Evolutionary conservation across 192 early-diverging fungal species (phyloP), one percentile per base, ranked within the genome.

Genomic region (Umbelopsis ramanniana): DNA sequence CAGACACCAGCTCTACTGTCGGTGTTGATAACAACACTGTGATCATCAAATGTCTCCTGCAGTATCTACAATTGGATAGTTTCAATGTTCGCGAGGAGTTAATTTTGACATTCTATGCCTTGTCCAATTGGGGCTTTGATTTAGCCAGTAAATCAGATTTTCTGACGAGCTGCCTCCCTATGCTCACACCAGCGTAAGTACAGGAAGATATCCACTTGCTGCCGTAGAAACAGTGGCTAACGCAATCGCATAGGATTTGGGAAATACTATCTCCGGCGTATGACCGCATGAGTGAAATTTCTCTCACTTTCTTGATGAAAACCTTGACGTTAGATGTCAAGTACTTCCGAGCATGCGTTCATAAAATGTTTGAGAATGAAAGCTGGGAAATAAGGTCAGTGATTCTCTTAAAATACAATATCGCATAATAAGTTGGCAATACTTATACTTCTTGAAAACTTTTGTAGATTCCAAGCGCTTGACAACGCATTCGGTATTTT

Each of bases 401-500:
- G 81, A 70, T 22, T 17, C 22, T 9, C 1, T 23, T 53, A 0
- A 14, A 21, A 12, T 24, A 67, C 35, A 8, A n/a, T 37, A 50
- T 57, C 45, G 22, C 52, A 29, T 46, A 66, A 17, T 21, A 29
- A 29, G 29, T 2, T 24, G 53, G 12, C 46, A 71, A 22, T 40
- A 60, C 14, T 3, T 46, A 46, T 48, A 63, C 14, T 72, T 21
- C 26, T 50, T 67, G 47, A n/a, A 6, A 2, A 0, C 12, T 2
- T 9, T 9, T 45, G 22, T 63, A 83, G 82, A 45, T 89, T 83
- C 57, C 71, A 76, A 22, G 84, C 80, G 1, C 66, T 89, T 17
- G 87, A 89, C 72, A 72, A 86, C 11, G 76, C 87, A 2, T 87
- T 82, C 67, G 84, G 85, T 0, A 57, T 89, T 1, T 89, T 89